Base-by-base conservation (phyloP, 495 filamentous ascomycete species). In the Rusavskia elegans region DNA sequence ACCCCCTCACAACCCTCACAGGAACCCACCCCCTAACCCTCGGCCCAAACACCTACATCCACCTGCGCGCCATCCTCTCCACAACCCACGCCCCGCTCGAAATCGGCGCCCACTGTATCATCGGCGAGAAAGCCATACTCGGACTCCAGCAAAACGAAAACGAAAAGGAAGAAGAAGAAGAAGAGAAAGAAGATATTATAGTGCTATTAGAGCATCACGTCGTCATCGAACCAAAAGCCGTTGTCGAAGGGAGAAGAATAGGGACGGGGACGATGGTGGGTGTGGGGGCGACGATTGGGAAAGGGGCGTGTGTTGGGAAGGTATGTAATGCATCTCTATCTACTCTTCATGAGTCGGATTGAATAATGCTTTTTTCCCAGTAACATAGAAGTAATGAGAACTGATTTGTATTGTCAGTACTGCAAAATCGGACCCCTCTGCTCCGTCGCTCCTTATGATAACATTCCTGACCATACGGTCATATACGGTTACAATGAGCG, bases 261-360 rank as follows among this genome's bases (percentile, higher is more conserved):
- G 81, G 79, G 16, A 81, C 83, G 53, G 81, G 83, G 2, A 75
- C 64, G 42, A 61, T 73, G 32, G 67, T 88, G 3, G 83, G 80
- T 21, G 76, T 78, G 1, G 75, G 76, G n/a, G 74, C 71, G 10
- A 73, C 61, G 58, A 57, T 87, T 46, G 81, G 79, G 13, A 72
- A 70, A n/a, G 48, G 78, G 81, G 10, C 73, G 73, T 14, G 68
- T 74, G 19, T 58, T 86, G 20, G 84, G 82, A 82, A 74, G 74
- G 81, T 84, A 59, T 59, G 70, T 66, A 27, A 16, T 23, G 29
- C 29, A n/a, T n/a, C n/a, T n/a, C n/a, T n/a, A n/a, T n/a, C n/a
- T n/a, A n/a, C n/a, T n/a, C n/a, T n/a, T n/a, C n/a, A n/a, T n/a
- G n/a, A n/a, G n/a, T n/a, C n/a, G n/a, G n/a, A n/a, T n/a, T n/a